phyloP scores from a whole-genome alignment of 2,329 filamentous ascomycete species.

The Diaporthe citriasiana region DNA sequence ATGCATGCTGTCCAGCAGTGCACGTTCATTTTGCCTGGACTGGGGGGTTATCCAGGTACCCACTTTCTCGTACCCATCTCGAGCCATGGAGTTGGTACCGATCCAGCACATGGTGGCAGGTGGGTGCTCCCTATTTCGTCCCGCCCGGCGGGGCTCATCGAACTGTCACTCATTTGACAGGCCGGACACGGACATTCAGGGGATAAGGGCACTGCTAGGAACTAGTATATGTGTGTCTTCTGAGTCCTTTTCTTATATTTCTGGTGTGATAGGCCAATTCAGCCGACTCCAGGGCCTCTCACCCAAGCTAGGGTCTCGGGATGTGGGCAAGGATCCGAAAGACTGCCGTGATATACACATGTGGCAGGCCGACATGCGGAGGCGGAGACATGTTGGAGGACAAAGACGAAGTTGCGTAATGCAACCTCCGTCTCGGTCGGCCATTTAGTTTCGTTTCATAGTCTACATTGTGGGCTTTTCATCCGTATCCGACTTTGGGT shows the following conservation, averaged over 20 bases:
- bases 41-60: background rate
- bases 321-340: conserved; percentile 9
- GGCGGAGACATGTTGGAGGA: background rate
- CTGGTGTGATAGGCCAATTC: background rate
- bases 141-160: background rate
- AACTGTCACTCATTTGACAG: background rate
- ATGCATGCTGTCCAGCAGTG: background rate
- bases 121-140: conserved; percentile 25
- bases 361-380: conserved; percentile 9
- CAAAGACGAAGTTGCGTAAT: background rate
- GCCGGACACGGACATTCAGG: conserved; percentile 1
- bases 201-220: background rate
- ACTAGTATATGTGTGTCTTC: background rate
- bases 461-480: background rate
- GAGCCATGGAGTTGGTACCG: background rate
- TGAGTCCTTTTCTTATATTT: background rate
- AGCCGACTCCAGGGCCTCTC: background rate
- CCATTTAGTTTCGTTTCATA: background rate
- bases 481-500: background rate
- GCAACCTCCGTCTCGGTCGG: background rate
- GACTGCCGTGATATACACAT: background rate
- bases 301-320: background rate
- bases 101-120: conserved; percentile 8
- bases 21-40: background rate
- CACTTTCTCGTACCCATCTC: conserved; percentile 20